Percentiles rank a stretch among this genome's conserved stretches.
phyloP scores from a whole-genome alignment of 768 basidiomycete genomes.

The Hygrophoropsis aurantiaca region DNA sequence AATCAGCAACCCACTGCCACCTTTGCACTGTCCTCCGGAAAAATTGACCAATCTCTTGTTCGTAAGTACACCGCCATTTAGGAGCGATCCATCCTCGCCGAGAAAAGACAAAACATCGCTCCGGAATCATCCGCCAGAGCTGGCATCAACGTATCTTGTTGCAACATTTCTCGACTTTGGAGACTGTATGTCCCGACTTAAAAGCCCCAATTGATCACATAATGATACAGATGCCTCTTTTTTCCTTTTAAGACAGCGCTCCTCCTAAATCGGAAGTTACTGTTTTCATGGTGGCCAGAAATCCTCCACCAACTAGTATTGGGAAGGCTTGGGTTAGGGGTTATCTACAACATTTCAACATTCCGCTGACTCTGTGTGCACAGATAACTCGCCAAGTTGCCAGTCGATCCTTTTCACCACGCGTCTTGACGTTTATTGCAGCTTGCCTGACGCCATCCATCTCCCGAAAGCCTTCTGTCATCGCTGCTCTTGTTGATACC shows the following conservation, averaged over 20 bases:
- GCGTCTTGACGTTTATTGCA: constrained; percentile 46
- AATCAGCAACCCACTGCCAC: constrained; percentile 42
- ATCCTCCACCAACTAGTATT: constrained; percentile 19
- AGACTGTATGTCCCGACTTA: constrained; percentile 46
- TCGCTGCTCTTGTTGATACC: constrained; percentile 48
- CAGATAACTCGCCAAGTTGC: constrained; percentile 24
- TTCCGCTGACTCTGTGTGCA: constrained; percentile 7
- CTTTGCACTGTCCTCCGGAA: constrained; percentile 38
- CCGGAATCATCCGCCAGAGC: constrained; percentile 19
- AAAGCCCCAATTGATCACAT: neutral
- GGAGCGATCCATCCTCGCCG: constrained; percentile 21
- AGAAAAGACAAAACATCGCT: constrained; percentile 24
- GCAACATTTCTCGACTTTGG: constrained; percentile 58
- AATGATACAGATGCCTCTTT: constrained; percentile 28
- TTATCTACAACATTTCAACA: constrained; percentile 20
- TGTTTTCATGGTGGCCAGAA: constrained; percentile 33
- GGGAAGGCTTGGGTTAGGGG: constrained; percentile 42
- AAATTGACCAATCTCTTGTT: constrained; percentile 48
- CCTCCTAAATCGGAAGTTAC: constrained; percentile 37
- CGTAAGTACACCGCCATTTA: constrained; percentile 37
- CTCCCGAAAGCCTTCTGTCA: constrained; percentile 34
- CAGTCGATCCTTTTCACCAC: constrained; percentile 42
- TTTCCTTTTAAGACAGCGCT: constrained; percentile 34
- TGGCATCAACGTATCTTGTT: constrained; percentile 45
- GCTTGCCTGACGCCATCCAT: constrained; percentile 32